Base-by-base conservation (phyloP, 1,284 basidiomycete species). In the Leccinum subspadiceum region DNA sequence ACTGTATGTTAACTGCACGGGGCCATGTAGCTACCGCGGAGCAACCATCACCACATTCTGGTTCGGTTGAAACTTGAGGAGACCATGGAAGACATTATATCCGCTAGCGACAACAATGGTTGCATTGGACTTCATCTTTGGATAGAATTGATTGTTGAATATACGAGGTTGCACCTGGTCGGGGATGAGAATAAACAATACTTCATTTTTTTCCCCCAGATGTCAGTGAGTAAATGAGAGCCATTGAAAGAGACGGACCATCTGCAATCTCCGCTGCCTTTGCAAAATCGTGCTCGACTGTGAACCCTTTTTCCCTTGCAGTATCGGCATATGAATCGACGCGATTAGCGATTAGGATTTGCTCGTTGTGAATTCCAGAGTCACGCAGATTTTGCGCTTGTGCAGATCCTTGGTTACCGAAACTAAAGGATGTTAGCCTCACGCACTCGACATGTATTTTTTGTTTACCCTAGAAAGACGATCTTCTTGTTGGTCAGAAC, bases 31-130 rank as follows among this genome's bases (percentile, higher is more conserved):
- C 24, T 60, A 60, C 58, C 85, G 79, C 17, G 85, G 85, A 20
- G 85, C 85, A 44, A 86, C 85, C 85, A 86, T 87, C 31, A 86
- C 81, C 31, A 86, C 83, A 66, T 85, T 79, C 65, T 86, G 85
- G n/a, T 75, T 73, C 3, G 79, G 72, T 57, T 77, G 77, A 69
- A 86, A 85, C 52, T 82, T 70, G 41, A 86, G 73, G 17, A 86
- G 75, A 65, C 83, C 83, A 76, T 77, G 86, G 71, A 83, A 85
- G 17, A 86, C 84, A 60, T 87, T 87, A 66, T 87, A 86, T 29
- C 85, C 85, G 59, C 84, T 85, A 49, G 85, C 85, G 55, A 87
- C 78, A 9, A 86, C 82, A 60, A 87, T 80, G 5, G 79, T 75
- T 12, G 76, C 79, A 39, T 72, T 70, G 35, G 75, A 70, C 72